Evolutionary conservation across 1,139 yeast genomes (phyloP).

Genomic region (Yamadazyma kanchanaburiensis): DNA sequence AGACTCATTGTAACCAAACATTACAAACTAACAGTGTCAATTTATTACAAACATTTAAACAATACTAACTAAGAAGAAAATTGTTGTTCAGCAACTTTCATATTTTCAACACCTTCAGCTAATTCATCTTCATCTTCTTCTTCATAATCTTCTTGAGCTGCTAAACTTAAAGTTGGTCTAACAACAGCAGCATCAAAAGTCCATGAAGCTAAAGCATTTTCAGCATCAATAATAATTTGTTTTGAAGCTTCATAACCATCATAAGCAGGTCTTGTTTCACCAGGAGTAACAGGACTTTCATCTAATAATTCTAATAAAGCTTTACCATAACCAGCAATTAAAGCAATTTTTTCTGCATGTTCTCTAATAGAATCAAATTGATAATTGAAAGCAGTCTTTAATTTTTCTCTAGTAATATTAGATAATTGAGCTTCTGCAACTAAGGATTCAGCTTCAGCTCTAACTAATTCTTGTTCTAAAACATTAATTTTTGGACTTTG

Average conservation of each 20-base stretch:
- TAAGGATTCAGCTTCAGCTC: slow-evolving; percentile 88
- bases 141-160: slow-evolving; percentile 60
- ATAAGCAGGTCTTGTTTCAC: slow-evolving; percentile 86
- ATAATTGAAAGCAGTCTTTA: slow-evolving; percentile 80
- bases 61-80: slow-evolving; percentile 13
- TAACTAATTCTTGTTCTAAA: slow-evolving; percentile 81
- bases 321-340: slow-evolving; percentile 87
- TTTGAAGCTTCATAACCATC: slow-evolving; percentile 87
- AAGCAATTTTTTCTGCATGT: slow-evolving; percentile 78
- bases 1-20: too few species aligned
- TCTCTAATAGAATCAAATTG: slow-evolving; percentile 83
- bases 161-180: slow-evolving; percentile 76
- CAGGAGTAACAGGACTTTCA: slow-evolving; percentile 85
- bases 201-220: slow-evolving; percentile 80
- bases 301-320: slow-evolving; percentile 79
- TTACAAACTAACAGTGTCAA: too few species aligned
- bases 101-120: slow-evolving; percentile 50
- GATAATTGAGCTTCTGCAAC: slow-evolving; percentile 91
- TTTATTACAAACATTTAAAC: slow-evolving; percentile 1
- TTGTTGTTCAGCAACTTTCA: slow-evolving; percentile 53
- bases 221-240: slow-evolving; percentile 83
- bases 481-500: slow-evolving; percentile 78
- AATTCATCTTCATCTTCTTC: slow-evolving; percentile 53
- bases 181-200: slow-evolving; percentile 78
- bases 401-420: slow-evolving; percentile 81